Base-by-base conservation (phyloP, 2,329 filamentous ascomycete genomes). In the Zarea fungicola region DNA sequence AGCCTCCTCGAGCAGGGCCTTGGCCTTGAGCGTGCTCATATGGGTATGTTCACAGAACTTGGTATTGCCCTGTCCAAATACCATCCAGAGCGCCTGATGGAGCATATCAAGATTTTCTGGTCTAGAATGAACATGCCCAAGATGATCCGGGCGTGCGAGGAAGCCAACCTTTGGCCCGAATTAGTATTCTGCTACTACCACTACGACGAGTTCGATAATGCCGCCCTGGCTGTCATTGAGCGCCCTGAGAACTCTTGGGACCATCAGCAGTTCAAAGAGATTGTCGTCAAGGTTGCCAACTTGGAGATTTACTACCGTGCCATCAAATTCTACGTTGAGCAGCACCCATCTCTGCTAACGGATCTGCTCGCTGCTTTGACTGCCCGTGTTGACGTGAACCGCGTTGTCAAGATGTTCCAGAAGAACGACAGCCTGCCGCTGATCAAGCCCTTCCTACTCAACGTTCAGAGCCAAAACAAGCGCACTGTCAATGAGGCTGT, bases 191-290 rank as follows among this genome's bases (percentile, higher is more conserved):
- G 96, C 59, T 97, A 97, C 76, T 89, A 89, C 66, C 93, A 99
- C 71, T 97, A 96, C 62, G 95, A 99, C 57, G 95, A 99, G 66
- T 96, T 87, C 69, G 95, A 99, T 70, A 97, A 99, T 63, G 93
- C 93, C 37, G 90, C 91, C 41, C 79, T 99, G 48, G 89, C 93
- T 16, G 96, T 99, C 75, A 99, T 99, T 81, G 93, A 99, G 75
- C 89, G 90, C 58, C 88, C 93, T 11, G 85, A 95, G 57, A 95
- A 97, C 75, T 91, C 93, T 2, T 99, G 93, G 93, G 95, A 99
- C 68, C 93, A 99, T 72, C 90, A 96, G 67, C 93, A 95, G 42
- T 99, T 99, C 84, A 99, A 99, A 78, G 95, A 99, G 65, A 97
- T 95, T 44, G 79, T 96, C 50, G 84, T 96, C 72, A 99, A 99